Base-by-base conservation (phyloP, 768 basidiomycete species). In the Hygrocybe coccinea region DNA sequence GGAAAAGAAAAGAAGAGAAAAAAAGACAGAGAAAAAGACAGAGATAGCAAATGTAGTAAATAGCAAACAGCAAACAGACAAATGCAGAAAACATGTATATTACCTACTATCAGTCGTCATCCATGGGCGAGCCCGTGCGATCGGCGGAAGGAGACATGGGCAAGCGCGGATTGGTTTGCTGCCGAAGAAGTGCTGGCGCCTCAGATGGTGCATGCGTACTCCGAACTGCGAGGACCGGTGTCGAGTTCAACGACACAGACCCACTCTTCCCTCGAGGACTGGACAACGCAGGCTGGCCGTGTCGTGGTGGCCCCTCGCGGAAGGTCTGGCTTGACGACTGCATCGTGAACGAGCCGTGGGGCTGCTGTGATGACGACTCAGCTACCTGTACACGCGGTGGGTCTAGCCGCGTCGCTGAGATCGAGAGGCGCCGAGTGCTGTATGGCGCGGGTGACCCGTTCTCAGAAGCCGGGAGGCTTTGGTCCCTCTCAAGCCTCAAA, bases 391-490 rank as follows among this genome's bases (percentile, higher is more conserved):
- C 24, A 48, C 54, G 70, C 22, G 65, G 66, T 33, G 78, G 72
- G 36, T 85, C 83, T 51, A 80, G 64, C 38, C 83, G 76, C 36
- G 69, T 71, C 11, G 78, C 75, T 19, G 80, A 77, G 38, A 79
- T 66, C 1, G 82, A 81, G 24, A 77, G 69, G 14, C 81, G 74
- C 45, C 80, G 67, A 15, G 77, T 64, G 51, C 84, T 80, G 56
- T 77, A 76, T 5, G 82, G 75, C 15, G 74, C 77, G 2, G 77
- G 77, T 14, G 82, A 79, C 36, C 71, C 74, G 41, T 67, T 66
- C 48, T 79, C 76, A 36, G 69, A 65, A 33, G 73, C 75, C 5
- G 70, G 63, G 50, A 64, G 63, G 56, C 67, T 67, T 63, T 50
- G 79, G 77, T 59, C 70, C 79, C 77, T 59, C 70, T 67, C 72